Evolutionary conservation across 371 early-diverging fungal genomes (phyloP), one percentile per base, ranked within the genome.

Genomic region (Lichtheimia ornata): DNA sequence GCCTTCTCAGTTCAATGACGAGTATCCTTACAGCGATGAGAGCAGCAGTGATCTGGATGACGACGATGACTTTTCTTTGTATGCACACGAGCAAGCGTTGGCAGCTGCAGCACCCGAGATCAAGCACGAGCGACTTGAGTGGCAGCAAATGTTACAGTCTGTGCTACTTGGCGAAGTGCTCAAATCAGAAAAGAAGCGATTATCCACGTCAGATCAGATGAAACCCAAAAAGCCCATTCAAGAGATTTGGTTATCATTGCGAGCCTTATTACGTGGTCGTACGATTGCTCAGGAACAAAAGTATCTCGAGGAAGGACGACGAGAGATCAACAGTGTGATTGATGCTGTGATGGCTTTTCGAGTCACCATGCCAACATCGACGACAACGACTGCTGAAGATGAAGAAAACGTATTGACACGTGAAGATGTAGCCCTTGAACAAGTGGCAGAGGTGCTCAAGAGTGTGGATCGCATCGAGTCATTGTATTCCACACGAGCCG

Each of bases 151-250:
- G 93, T 77, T 94, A 14, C 82, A 90, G 35, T 90, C 92, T 15
- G 95, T 93, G 18, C 74, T 94, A 20, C 83, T 86, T 35, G 94
- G 95, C 13, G 93, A 94, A 59, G 91, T 93, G 18, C 86, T 94
- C n/a, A 89, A 88, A 56, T 88, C 87, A 15, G 95, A 94, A 69
- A 91, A 90, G 65, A 83, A 82, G 62, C 82, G 91, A 40, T 63
- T 91, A n/a, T 77, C 84, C 35, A 84, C 82, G 17, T 75, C 83
- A 13, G 82, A 78, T 35, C 74, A 73, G 47, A 76, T 84, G 43
- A 63, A 74, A 30, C 73, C 74, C 47, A 82, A 84, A 54, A 80
- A 80, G 44, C 74, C 85, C 0, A 83, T 74, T 4, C 80, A 84
- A 20, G 88, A 91, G 66, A 84, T 91, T 14, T 94, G 95, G 95